A percentile compares a stretch with the other conserved stretches of the same genome.
phyloP scores from a whole-genome alignment of 805 yeast species.

The Starmerella roubikii region DNA sequence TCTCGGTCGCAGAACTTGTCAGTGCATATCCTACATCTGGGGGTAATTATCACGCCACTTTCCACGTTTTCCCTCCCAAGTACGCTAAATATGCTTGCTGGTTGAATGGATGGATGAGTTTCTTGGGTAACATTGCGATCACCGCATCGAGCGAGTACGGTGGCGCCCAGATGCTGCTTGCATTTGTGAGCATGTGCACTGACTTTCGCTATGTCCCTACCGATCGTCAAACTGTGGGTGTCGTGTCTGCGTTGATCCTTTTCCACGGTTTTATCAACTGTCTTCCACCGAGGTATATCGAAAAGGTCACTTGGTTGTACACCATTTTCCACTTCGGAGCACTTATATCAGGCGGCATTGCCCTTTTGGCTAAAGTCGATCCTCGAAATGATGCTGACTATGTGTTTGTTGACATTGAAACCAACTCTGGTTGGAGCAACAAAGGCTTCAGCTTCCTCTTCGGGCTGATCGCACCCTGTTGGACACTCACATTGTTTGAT shows the following conservation, averaged over 20 bases:
- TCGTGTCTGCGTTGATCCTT: constrained; percentile 31
- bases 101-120: constrained; percentile 41
- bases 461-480: constrained; percentile 32
- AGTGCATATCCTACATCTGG: constrained; percentile 65
- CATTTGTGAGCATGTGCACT: constrained; percentile 26
- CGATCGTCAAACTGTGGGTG: constrained; percentile 20
- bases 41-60: constrained; percentile 50
- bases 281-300: constrained; percentile 36
- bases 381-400: constrained; percentile 32
- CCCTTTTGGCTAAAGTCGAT: constrained; percentile 42
- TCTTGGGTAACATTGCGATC: constrained; percentile 26
- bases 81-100: constrained; percentile 40
- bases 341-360: constrained; percentile 37
- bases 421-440: constrained; percentile 37
- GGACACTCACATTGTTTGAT: constrained; percentile 61
- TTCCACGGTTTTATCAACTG: constrained; percentile 40
- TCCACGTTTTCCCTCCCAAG: constrained; percentile 22
- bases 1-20: constrained; percentile 54
- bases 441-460: constrained; percentile 45
- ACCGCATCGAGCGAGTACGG: constrained; percentile 27
- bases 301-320: constrained; percentile 37
- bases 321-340: constrained; percentile 38
- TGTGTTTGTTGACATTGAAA: constrained; percentile 36
- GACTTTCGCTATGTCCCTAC: constrained; percentile 24
- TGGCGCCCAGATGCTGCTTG: constrained; percentile 25